Evolutionary conservation across 2,329 filamentous ascomycete genomes (phyloP), one percentile per base, ranked within the genome.

Genomic region (Colletotrichum tamarilloi): DNA sequence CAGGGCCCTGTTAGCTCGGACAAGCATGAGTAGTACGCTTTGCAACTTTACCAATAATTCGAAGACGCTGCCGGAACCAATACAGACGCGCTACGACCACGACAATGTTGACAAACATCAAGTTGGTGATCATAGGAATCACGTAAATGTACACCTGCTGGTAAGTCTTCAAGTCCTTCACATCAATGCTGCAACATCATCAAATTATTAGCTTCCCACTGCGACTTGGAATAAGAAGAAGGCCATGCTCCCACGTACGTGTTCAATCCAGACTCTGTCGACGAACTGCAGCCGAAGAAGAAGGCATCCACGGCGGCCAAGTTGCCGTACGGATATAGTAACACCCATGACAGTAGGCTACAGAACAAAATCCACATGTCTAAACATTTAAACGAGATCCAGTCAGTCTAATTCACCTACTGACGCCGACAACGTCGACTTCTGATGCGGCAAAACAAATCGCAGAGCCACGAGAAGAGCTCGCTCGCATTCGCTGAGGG

Each of bases 91-190:
- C 82, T 14, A 85, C 76, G 4, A 89, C 85, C 5, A 88, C 85
- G 8, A 86, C 64, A 3, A 85, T 84, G 75, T 88, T 88, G 76
- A 89, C 80, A 75, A 88, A 87, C 1, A 83, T 83, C 19, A 87
- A 69, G 68, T 89, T 88, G 0, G 83, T 84, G 2, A 89, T 69
- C 8, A 87, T 82, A 1, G 87, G 86, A 22, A 87, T 78, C 58
- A 89, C 80, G 75, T 89, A 90, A 46, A 89, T 75, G 63, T 84
- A 85, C 4, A 89, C 74, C 75, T 89, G 88, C 76, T 89, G 88
- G 70, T 88, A 89, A 0, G 81, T 82, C 72, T 82, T 82, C 19
- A 89, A 77, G 1, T 80, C 78, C 58, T 88, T 88, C 62, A 89
- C 77, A 75, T 89, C 87, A 53, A 88, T 77, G 16, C 87, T 89